Base-by-base conservation (phyloP, 345 rosid species). In the Cardamine occulta region DNA sequence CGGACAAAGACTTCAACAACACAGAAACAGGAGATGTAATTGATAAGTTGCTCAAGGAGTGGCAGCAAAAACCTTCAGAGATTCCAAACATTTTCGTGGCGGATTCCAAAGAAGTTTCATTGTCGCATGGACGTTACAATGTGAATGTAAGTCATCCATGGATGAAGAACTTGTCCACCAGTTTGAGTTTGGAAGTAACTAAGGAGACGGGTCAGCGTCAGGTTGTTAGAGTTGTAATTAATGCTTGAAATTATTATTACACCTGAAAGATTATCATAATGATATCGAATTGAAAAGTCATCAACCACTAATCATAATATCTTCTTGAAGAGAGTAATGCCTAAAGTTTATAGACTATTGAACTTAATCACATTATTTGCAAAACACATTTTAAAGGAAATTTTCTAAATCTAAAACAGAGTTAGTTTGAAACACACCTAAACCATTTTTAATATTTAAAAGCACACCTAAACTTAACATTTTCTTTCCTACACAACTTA, bases 101-200 rank as follows among this genome's bases (percentile, higher is more conserved):
- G 6, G 65, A 47, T 58, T 7, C 77, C 5, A 80, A 58, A n/a
- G 82, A 82, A 57, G 62, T 65, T 59, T 73, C 84, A 3, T 58
- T 91, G 74, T 78, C 85, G 70, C 83, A 85, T 51, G 96, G 97
- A 51, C 89, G 84, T 63, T 86, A 88, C 53, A 73, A 13, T 14
- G 75, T 87, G 6, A 77, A 68, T 3, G 77, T 88, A 8, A 74
- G 65, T 24, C 65, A 87, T 63, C 85, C 88, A 15, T 24, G 1
- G 59, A 47, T 18, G 24, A 80, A 82, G 29, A 80, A 72, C 29
- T 44, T 68, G 44, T 52, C 67, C 15, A 77, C 56, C 23, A 68
- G 78, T 19, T 62, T 75, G 13, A 81, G 48, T 52, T 74, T 84
- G 14, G 59, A 82, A 51, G 83, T 83, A 58, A 68, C 81, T 6